Percentiles rank a stretch among this genome's conserved stretches.
phyloP scores from a whole-genome alignment of 2,329 filamentous ascomycete species.

The Biscogniauxia marginata region DNA sequence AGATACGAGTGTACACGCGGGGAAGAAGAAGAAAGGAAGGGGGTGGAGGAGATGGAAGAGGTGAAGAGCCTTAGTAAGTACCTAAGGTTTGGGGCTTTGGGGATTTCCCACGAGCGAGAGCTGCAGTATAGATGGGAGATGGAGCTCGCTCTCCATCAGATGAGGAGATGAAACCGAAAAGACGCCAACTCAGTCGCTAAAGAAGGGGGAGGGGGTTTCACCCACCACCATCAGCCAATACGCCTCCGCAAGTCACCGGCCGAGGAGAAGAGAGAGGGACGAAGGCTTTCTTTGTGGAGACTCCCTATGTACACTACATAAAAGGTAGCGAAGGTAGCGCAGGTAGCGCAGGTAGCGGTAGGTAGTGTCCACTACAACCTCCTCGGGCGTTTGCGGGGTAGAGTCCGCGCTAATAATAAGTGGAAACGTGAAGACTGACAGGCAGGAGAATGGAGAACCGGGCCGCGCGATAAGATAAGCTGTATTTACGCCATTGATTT shows the following conservation, averaged over 20 bases:
- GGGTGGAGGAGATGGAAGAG: no score
- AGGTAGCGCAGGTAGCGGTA: no score
- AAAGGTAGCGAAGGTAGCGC: no score
- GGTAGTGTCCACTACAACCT: neutral
- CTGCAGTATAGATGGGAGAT: neutral
- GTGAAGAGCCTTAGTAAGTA: no score
- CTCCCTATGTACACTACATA: no score
- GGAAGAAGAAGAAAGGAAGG: slow-evolving; percentile 1
- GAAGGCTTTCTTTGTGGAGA: neutral
- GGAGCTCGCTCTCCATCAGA: neutral
- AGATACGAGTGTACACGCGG: neutral
- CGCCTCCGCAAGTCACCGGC: neutral
- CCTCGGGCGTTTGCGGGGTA: neutral
- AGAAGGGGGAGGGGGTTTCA: no score
- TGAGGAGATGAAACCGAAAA: neutral
- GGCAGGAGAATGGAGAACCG: no score
- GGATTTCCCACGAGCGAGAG: no score
- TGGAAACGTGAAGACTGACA: neutral
- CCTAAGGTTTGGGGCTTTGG: no score
- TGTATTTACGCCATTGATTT: no score
- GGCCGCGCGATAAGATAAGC: no score
- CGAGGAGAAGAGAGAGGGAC: neutral
- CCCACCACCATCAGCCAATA: neutral
- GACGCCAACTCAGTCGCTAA: neutral
- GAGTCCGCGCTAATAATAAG: neutral